Evolutionary conservation across 352 stramenopile genomes (phyloP), one percentile per base, ranked within the genome.

Genomic region (Pythium biforme): DNA sequence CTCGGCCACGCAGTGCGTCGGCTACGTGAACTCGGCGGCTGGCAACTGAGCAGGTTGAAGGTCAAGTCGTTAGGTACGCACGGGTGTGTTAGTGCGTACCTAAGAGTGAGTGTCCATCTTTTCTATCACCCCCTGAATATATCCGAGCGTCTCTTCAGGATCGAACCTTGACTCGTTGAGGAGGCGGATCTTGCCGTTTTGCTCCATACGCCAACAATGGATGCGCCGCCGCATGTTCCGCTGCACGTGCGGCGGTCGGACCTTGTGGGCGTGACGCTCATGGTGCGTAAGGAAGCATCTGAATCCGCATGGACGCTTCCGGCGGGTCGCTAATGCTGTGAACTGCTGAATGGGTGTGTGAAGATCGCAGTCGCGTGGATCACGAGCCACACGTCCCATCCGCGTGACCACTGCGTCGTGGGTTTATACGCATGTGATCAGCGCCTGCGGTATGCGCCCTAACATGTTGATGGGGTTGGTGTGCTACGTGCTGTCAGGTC

Each of bases 1-100:
- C 19, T 64, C 73, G 27, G 83, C 82, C 34, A 75, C 61, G 48
- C 82, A 95, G 52, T 95, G 86, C 62, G 63, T 74, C 26, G 72
- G 75, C 57, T 94, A 94, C 69, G 79, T 92, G 46, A 67, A 68
- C 50, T 59, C 66, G 19, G 11, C 23, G 0, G 53, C 40, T 6
- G n/a, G 41, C 1, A 5, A 34, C 4, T 31, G 26, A 3, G 19
- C 4, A 46, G 5, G 22, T 62, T 55, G 5, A 31, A 33, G 22
- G 37, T 14, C 11, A 15, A 20, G 5, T 4, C n/a, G 20, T 1
- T 66, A 59, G 45, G 50, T 55, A 20, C 49, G 50, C 59, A 55
- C 43, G 10, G n/a, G 23, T 19, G 20, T 46, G 27, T 43, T 15
- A 4, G 20, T 62, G 37, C 46, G 53, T 57, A 62, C 46, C 12